Conservation (phyloP, 129 eudicot species). For the Lonicera japonica region DNA sequence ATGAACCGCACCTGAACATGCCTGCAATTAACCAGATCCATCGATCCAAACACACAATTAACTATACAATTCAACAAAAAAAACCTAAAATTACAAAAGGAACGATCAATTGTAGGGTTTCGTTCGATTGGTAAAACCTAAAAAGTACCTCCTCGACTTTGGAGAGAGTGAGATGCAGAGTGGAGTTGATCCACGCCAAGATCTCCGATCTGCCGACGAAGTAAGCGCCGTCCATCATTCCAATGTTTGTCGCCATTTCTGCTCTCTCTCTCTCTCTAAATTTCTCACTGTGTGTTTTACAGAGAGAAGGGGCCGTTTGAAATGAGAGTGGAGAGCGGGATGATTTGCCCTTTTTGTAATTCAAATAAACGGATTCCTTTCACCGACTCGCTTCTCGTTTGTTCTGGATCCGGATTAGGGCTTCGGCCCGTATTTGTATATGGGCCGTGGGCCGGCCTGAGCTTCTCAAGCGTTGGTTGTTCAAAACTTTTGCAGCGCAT, state of each 20-base stretch:
- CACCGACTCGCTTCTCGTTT: not conserved
- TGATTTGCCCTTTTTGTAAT: conserved; percentile 12
- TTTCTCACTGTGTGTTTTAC: not conserved
- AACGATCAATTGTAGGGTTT: conserved; percentile 16
- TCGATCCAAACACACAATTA: not conserved
- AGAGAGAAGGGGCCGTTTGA: conserved; percentile 33
- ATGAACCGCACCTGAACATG: conserved; percentile 90
- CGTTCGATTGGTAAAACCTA: not conserved
- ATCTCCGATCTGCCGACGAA: conserved; percentile 95
- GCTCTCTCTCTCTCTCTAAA: conserved; percentile 10
- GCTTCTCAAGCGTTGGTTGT: too few relatives aligned
- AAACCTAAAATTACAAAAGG: not conserved
- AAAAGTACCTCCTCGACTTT: conserved; percentile 84
- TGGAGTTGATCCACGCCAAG: conserved; percentile 81
- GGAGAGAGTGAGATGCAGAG: conserved; percentile 80
- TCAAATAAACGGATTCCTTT: conserved; percentile 6
- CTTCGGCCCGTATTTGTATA: not conserved
- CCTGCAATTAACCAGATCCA: conserved; percentile 42
- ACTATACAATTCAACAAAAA: not conserved
- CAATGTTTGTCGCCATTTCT: conserved; percentile 83
- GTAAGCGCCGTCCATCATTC: conserved; percentile 91
- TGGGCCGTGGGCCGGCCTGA: not conserved
- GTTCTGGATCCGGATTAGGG: conserved; percentile 1
- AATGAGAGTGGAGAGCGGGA: conserved; percentile 50
- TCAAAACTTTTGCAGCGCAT: too few relatives aligned